These are phyloP conservation scores for Wickerhamomyces sp. DNA, from an alignment of 1,139 yeast species.

Conservation along the genomic window DNA sequence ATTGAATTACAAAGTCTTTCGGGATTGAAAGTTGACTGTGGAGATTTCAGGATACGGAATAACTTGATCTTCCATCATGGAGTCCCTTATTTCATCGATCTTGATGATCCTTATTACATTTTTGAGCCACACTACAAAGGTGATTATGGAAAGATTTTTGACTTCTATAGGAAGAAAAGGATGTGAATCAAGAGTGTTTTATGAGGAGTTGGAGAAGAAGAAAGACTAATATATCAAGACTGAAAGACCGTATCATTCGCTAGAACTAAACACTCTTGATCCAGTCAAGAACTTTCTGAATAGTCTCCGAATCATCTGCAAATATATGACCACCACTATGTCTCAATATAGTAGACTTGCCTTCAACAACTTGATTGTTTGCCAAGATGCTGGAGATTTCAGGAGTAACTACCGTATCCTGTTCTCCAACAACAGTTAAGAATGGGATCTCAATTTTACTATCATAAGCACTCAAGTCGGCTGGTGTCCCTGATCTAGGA, in stretches of 20 bases:
- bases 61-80: too few relatives aligned
- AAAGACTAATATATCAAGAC: neutral
- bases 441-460: slow-evolving; percentile 6
- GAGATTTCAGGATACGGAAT: too few relatives aligned
- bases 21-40: too few relatives aligned
- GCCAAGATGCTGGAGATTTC: neutral
- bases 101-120: too few relatives aligned
- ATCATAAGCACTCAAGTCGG: slow-evolving; percentile 1
- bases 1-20: too few relatives aligned
- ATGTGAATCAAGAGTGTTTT: too few relatives aligned
- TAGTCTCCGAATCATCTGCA: slow-evolving; percentile 3
- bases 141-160: too few relatives aligned
- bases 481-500: neutral
- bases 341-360: neutral
- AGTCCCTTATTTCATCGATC: too few relatives aligned
- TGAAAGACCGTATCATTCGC: neutral
- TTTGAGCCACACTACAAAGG: too few relatives aligned
- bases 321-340: slow-evolving; percentile 7
- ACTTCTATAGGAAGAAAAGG: too few relatives aligned
- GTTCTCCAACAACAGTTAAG: slow-evolving; percentile 5
- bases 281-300: slow-evolving; percentile 4
- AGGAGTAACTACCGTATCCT: slow-evolving; percentile 3
- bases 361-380: neutral
- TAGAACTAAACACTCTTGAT: neutral
- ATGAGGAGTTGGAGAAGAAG: too few relatives aligned